These are phyloP conservation scores for Crithidia expoeki DNA, from an alignment of 208 protist species.

Conservation along the genomic window DNA sequence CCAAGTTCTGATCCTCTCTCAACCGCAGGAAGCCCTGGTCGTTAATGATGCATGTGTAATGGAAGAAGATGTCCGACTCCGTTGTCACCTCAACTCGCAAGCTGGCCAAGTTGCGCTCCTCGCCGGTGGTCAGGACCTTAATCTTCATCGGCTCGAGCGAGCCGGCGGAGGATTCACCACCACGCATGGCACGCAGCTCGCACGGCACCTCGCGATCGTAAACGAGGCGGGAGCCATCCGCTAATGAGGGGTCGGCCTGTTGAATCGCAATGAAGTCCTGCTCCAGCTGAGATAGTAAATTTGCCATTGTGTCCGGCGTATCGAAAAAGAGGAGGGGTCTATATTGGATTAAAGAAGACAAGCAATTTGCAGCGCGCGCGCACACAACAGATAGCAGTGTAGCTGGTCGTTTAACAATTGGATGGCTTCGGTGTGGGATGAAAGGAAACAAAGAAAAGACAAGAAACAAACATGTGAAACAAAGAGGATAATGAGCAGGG, in stretches of 20 bases:
- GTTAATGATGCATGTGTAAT: conserved; percentile 93
- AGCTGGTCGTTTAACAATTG: too few species aligned
- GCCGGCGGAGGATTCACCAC: conserved; percentile 69
- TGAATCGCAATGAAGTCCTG: conserved; percentile 92
- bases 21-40: conserved; percentile 80
- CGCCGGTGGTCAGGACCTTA: conserved; percentile 91
- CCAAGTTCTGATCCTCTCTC: conserved; percentile 92
- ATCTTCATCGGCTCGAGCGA: conserved; percentile 90
- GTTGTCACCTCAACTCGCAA: conserved; percentile 89
- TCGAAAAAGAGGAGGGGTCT: not conserved
- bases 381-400: too few species aligned
- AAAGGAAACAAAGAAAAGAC: too few species aligned
- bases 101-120: conserved; percentile 72
- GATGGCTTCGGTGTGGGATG: too few species aligned
- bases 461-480: too few species aligned
- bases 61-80: conserved; percentile 94
- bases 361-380: too few species aligned
- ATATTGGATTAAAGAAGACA: not conserved
- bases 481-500: too few species aligned
- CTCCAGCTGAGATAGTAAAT: conserved; percentile 87
- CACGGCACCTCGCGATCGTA: conserved; percentile 94
- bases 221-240: conserved; percentile 85
- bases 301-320: conserved; percentile 46
- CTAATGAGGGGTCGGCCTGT: conserved; percentile 91
- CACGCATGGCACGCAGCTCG: conserved; percentile 85